These are phyloP conservation scores for Spergularia bocconei DNA, from an alignment of 148 eudicot genomes.

Conservation along the genomic window DNA sequence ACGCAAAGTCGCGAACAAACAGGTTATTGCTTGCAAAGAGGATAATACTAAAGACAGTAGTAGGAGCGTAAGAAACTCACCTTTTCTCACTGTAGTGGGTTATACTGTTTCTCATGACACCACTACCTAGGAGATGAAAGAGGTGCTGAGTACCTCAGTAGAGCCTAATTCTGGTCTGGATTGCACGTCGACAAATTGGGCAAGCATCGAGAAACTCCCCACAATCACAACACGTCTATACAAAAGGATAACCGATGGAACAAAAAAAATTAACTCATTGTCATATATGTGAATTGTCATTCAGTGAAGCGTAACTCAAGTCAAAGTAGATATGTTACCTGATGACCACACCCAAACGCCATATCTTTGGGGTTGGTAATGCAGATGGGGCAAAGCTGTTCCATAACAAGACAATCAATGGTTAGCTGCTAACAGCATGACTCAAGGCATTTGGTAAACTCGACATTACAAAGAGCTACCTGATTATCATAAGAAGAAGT, in stretches of 20 bases:
- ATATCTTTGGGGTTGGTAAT: conserved; percentile 76
- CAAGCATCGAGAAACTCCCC: conserved; percentile 73
- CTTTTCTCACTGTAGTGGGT: background rate
- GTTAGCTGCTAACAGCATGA: background rate
- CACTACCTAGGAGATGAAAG: conserved; percentile 2
- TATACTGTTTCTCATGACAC: conserved; percentile 14
- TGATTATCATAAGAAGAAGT: conserved; percentile 54
- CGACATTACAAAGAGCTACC: conserved; percentile 36
- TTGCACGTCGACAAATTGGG: conserved; percentile 76
- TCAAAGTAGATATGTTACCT: conserved; percentile 42
- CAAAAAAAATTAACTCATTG: background rate
- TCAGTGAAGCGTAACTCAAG: background rate
- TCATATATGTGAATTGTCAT: background rate
- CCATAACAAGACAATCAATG: background rate
- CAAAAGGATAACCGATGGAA: background rate
- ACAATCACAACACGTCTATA: conserved; percentile 88
- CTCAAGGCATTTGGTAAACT: background rate
- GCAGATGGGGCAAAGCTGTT: conserved; percentile 87
- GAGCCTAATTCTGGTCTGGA: conserved; percentile 77
- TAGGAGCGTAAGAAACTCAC: background rate
- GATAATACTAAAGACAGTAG: too few relatives aligned
- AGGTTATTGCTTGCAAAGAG: too few relatives aligned
- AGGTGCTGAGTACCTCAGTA: conserved; percentile 34
- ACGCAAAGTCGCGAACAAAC: background rate
- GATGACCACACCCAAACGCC: conserved; percentile 99